Evolutionary conservation across 176 grass and related monocot species (phyloP), one percentile per base, ranked within the genome.

Genomic region (Echinochloa phyllopogon): DNA sequence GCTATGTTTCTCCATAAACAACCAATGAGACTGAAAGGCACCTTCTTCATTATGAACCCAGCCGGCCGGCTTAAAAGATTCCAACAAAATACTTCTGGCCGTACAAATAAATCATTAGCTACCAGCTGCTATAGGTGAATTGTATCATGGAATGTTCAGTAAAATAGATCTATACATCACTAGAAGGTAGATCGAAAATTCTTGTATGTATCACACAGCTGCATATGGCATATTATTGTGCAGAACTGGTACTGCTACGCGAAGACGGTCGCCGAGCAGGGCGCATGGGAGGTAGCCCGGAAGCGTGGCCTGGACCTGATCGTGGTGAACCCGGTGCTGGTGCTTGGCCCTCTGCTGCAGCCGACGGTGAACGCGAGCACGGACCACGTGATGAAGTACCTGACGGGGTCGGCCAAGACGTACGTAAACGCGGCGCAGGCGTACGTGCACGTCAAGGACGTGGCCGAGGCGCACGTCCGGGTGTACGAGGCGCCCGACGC

Each of bases 201-300:
- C 29, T 33, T 33, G 29, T 33, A 47, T 15, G 21, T 27, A 72
- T 16, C 42, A 71, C 8, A 14, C 4, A 17, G 29, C 29, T 17
- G 14, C 15, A 17, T 47, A 17, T 47, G 10, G 24, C 25, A 7
- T 47, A 16, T 50, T 15, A 51, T 13, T 49, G n/a, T 49, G 5
- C 73, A 97, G 92, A 97, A 97, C 74, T 97, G 94, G 94, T 94
- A 97, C 65, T 97, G 92, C 83, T 94, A 94, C 73, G 94, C 87
- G 1, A 96, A 96, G 82, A 94, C 91, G 11, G 36, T 91, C 2
- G 94, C 94, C 0, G 94, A 97, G 83, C 82, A 88, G 69, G 83
- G 66, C 2, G 94, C 92, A 0, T 92, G 88, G 86, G 87, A 88
- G 85, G 74, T 29, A 43, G 92, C 94, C 2, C 68, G 52, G 58